These are phyloP conservation scores for Lichtheimia ornata DNA, from an alignment of 371 early-diverging fungal species.

Conservation along the genomic window DNA sequence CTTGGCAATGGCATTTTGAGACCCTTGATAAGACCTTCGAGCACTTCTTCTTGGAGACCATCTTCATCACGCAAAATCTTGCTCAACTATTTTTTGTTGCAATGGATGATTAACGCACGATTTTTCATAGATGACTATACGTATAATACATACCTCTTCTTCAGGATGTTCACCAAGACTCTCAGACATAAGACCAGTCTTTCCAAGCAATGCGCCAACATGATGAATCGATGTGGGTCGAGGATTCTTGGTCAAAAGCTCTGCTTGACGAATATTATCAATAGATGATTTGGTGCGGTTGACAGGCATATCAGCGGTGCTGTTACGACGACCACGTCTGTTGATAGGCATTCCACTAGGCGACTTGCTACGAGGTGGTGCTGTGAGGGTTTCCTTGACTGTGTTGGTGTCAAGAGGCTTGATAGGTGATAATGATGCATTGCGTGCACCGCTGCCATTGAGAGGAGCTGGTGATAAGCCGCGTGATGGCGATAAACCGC, in stretches of 20 bases:
- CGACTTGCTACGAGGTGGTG: slow-evolving; percentile 14
- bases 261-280: slow-evolving; percentile 39
- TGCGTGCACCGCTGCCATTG: slow-evolving; percentile 19
- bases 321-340: slow-evolving; percentile 41
- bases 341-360: slow-evolving; percentile 21
- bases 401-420: slow-evolving; percentile 24
- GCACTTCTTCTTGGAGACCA: slow-evolving; percentile 81
- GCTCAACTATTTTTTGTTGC: slow-evolving; percentile 32
- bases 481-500: slow-evolving; percentile 28
- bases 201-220: slow-evolving; percentile 24
- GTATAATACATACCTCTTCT: slow-evolving; percentile 39
- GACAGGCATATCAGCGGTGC: slow-evolving; percentile 38
- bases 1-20: slow-evolving; percentile 88
- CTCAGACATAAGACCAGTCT: slow-evolving; percentile 24
- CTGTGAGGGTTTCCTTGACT: slow-evolving; percentile 15
- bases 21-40: slow-evolving; percentile 85
- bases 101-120: too few relatives aligned
- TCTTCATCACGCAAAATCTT: slow-evolving; percentile 70
- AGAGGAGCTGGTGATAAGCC: slow-evolving; percentile 36
- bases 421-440: slow-evolving; percentile 34
- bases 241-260: slow-evolving; percentile 32
- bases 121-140: too few relatives aligned
- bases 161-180: slow-evolving; percentile 44
- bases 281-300: slow-evolving; percentile 40
- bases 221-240: slow-evolving; percentile 48